phyloP scores from a whole-genome alignment of 352 stramenopile species.

The Globisporangium spinosum region DNA sequence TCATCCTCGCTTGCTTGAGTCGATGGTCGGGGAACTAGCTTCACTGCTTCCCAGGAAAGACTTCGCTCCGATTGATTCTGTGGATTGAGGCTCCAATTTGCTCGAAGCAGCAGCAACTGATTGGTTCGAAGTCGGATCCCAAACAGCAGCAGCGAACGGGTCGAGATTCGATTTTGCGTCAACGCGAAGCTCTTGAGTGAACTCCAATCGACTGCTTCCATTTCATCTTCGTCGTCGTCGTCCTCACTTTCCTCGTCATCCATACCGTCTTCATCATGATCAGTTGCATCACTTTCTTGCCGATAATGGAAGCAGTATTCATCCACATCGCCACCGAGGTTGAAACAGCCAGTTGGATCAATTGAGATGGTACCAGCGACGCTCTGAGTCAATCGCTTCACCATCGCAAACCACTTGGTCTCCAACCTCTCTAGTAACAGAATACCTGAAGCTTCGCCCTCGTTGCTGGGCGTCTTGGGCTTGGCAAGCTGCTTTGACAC shows the following conservation, averaged over 20 bases:
- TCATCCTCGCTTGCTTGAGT: neutral
- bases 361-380: conserved; percentile 21
- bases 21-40: neutral
- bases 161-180: conserved; percentile 10
- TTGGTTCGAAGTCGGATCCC: conserved; percentile 30
- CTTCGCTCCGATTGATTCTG: conserved; percentile 15
- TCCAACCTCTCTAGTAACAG: conserved; percentile 28
- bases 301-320: conserved; percentile 44
- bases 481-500: conserved; percentile 35
- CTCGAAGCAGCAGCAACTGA: conserved; percentile 28
- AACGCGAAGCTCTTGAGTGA: conserved; percentile 28
- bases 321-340: conserved; percentile 26
- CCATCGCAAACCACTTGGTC: conserved; percentile 35
- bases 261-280: conserved; percentile 14
- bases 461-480: neutral
- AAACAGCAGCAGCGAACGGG: conserved; percentile 23
- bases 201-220: conserved; percentile 58
- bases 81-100: conserved; percentile 9
- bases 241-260: conserved; percentile 17
- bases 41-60: conserved; percentile 23
- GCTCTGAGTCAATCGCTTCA: conserved; percentile 26
- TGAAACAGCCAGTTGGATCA: conserved; percentile 31
- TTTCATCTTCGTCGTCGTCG: conserved; percentile 27
- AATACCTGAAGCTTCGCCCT: conserved; percentile 5
- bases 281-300: neutral